phyloP scores from a whole-genome alignment of 164 flowering plant genomes.

The Dillenia suffruticosa region DNA sequence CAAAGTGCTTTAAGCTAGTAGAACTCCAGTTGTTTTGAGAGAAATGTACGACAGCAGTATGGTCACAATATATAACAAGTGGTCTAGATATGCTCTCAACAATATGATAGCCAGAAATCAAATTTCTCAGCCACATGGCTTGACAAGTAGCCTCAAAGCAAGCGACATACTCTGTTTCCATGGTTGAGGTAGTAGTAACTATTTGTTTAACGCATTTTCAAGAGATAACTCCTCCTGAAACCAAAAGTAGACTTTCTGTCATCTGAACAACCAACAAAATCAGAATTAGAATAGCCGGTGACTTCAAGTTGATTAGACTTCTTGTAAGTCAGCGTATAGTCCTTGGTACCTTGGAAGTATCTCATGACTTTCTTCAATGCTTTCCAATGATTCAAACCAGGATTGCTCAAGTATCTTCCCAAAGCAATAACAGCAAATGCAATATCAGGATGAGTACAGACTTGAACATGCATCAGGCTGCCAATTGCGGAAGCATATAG shows the following conservation, averaged over 20 bases:
- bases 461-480: neutral
- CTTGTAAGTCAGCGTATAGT: neutral
- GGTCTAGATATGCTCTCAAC: neutral
- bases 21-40: neutral
- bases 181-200: neutral
- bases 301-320: neutral
- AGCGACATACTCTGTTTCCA: neutral
- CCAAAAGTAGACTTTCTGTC: too few relatives aligned
- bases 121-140: neutral
- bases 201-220: neutral
- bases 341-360: neutral
- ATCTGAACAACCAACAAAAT: neutral
- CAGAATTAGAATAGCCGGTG: neutral
- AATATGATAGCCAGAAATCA: neutral
- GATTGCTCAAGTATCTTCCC: neutral
- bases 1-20: neutral
- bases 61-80: neutral
- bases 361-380: neutral
- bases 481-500: neutral
- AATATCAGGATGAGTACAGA: neutral
- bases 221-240: neutral
- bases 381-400: too few relatives aligned
- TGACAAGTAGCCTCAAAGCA: constrained; percentile 1
- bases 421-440: neutral
- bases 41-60: neutral